These are phyloP conservation scores for Chaetoscypha palmicola DNA, from an alignment of 2,329 filamentous ascomycete species.

Conservation along the genomic window DNA sequence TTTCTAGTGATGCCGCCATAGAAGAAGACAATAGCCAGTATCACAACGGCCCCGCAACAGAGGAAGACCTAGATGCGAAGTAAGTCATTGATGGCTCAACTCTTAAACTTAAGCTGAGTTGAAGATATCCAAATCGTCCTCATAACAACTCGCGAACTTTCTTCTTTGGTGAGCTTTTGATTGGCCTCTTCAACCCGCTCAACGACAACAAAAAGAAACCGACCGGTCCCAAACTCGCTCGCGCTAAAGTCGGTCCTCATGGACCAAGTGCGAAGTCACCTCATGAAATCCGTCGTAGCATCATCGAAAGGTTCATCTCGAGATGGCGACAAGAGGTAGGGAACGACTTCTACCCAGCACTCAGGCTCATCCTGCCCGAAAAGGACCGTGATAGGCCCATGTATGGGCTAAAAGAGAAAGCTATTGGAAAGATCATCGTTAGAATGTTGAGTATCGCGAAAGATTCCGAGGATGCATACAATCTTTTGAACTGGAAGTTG, in stretches of 20 bases:
- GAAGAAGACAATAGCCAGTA: slow-evolving; percentile 43
- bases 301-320: slow-evolving; percentile 80
- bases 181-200: slow-evolving; percentile 72
- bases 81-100: background rate
- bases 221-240: slow-evolving; percentile 41
- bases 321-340: slow-evolving; percentile 86
- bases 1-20: slow-evolving; percentile 22
- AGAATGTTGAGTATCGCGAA: slow-evolving; percentile 88
- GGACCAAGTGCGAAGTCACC: slow-evolving; percentile 54
- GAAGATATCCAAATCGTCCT: slow-evolving; percentile 74
- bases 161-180: slow-evolving; percentile 73
- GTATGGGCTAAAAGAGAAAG: slow-evolving; percentile 90
- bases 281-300: slow-evolving; percentile 69
- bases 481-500: slow-evolving; percentile 84
- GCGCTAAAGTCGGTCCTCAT: slow-evolving; percentile 53
- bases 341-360: slow-evolving; percentile 84
- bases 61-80: slow-evolving; percentile 11
- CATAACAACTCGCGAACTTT: slow-evolving; percentile 73
- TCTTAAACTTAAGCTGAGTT: slow-evolving; percentile 4
- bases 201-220: slow-evolving; percentile 63
- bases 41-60: slow-evolving; percentile 34
- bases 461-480: slow-evolving; percentile 81
- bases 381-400: slow-evolving; percentile 88
- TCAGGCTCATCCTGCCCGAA: slow-evolving; percentile 85
- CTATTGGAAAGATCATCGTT: slow-evolving; percentile 83